phyloP scores from a whole-genome alignment of 176 grass and related monocot genomes.

The Phragmites australis region DNA sequence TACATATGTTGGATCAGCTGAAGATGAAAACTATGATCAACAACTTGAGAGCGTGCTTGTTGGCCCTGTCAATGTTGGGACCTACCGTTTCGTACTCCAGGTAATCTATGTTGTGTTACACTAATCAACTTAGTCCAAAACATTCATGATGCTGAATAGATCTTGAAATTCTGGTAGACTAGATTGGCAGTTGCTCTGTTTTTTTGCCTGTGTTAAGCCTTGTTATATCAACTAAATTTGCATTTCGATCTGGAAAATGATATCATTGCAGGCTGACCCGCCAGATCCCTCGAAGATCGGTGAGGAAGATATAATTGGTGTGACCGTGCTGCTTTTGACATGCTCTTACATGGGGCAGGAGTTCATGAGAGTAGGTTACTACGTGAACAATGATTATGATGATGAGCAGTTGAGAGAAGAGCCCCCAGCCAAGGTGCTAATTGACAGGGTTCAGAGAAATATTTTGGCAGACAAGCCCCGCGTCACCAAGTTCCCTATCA shows the following conservation, averaged over 20 bases:
- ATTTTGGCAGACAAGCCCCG: conserved; percentile 95
- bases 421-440: conserved; percentile 67
- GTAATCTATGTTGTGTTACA: conserved; percentile 39
- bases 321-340: conserved; percentile 89
- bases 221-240: neutral
- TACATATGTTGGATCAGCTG: conserved; percentile 93
- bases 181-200: neutral
- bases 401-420: conserved; percentile 95
- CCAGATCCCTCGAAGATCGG: conserved; percentile 90
- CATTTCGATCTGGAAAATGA: neutral
- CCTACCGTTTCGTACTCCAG: conserved; percentile 95
- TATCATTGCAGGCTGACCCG: conserved; percentile 76
- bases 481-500: conserved; percentile 97
- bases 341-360: conserved; percentile 97
- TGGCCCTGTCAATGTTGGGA: conserved; percentile 94
- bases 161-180: neutral
- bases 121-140: neutral
- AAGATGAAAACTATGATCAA: conserved; percentile 97
- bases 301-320: conserved; percentile 96
- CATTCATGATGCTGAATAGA: neutral
- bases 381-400: conserved; percentile 96
- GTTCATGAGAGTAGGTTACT: conserved; percentile 98
- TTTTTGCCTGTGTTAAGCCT: neutral
- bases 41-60: conserved; percentile 95
- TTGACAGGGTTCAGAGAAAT: conserved; percentile 91